Base-by-base conservation (phyloP, 441 rosid species). In the Dalechampia spathulata region DNA sequence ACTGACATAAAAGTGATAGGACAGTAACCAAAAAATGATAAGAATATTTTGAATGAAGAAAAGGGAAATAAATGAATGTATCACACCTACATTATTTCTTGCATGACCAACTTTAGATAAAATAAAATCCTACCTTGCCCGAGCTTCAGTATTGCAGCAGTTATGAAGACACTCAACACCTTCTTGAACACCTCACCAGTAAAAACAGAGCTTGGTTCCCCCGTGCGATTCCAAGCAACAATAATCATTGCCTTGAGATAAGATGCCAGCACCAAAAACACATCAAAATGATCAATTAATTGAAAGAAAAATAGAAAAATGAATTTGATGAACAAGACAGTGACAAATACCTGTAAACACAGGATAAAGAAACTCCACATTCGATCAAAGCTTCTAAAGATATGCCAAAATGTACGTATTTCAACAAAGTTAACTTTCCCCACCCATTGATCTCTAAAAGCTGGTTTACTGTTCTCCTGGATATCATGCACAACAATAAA, bases 381-480 rank as follows among this genome's bases (percentile, higher is more conserved):
- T 48, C 97, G 90, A 78, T 94, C 99, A 49, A 87, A 94, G 79
- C 97, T 94, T 73, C 99, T 85, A 66, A 94, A 94, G 58, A 94
- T 62, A 79, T 94, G 99, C 91, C 88, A 87, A 76, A 87, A 94
- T 30, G 97, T 75, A 49, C 99, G 94, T 63, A 94, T 90, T 75
- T 94, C 99, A 60, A 94, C 99, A 72, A 94, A 94, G 73, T 94
- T 90, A 66, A 83, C 97, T 72, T 94, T 94, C 52, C 97, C 99
- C 65, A 81, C 79, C 99, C 99, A 94, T 58, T 76, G 75, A 73
- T 87, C 87, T 64, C 57, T 71, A 46, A 44, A 63, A 51, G 71
- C 50, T 55, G 94, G 84, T 72, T 83, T 94, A 7, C 45, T 41
- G 53, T 71, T 69, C 21, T 94, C 96, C 99, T 94, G 78, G 45